Evolutionary conservation across 2,329 filamentous ascomycete genomes (phyloP).

Genomic region (Lanzia echinophila): DNA sequence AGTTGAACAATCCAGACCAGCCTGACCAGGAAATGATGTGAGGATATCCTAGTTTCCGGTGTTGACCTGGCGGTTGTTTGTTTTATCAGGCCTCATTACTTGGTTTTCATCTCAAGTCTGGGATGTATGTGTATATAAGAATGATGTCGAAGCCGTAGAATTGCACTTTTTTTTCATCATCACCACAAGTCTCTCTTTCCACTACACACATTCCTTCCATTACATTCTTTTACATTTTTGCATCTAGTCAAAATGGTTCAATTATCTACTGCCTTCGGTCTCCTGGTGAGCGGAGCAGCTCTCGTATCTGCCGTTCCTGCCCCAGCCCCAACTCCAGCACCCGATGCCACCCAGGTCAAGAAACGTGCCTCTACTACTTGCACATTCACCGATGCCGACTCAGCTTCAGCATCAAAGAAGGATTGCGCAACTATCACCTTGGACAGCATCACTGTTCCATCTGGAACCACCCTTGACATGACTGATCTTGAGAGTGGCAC

Average conservation of each 20-base stretch:
- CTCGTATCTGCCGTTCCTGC: conserved; percentile 15
- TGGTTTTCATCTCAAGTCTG: background rate
- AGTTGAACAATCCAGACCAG: too few relatives aligned
- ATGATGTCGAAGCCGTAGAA: background rate
- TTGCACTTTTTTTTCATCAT: background rate
- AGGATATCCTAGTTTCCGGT: too few relatives aligned
- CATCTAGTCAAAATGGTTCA: conserved; percentile 21
- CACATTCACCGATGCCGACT: conserved; percentile 47
- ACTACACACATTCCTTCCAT: background rate
- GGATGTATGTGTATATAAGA: background rate
- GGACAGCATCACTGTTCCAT: conserved; percentile 47
- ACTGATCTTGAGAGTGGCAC: conserved; percentile 46
- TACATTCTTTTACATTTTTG: conserved; percentile 5
- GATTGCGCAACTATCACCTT: conserved; percentile 50
- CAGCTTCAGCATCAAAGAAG: conserved; percentile 41
- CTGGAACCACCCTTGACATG: conserved; percentile 52
- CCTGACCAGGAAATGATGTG: too few relatives aligned
- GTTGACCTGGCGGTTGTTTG: too few relatives aligned
- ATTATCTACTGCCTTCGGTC: conserved; percentile 15
- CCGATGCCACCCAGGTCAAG: conserved; percentile 13
- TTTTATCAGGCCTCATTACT: too few relatives aligned
- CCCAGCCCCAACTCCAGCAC: conserved; percentile 22
- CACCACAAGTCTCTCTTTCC: background rate
- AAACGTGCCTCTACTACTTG: conserved; percentile 36
- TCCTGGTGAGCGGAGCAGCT: conserved; percentile 15